phyloP scores from a whole-genome alignment of 148 eudicot genomes.

The Heliosperma pusillum region DNA sequence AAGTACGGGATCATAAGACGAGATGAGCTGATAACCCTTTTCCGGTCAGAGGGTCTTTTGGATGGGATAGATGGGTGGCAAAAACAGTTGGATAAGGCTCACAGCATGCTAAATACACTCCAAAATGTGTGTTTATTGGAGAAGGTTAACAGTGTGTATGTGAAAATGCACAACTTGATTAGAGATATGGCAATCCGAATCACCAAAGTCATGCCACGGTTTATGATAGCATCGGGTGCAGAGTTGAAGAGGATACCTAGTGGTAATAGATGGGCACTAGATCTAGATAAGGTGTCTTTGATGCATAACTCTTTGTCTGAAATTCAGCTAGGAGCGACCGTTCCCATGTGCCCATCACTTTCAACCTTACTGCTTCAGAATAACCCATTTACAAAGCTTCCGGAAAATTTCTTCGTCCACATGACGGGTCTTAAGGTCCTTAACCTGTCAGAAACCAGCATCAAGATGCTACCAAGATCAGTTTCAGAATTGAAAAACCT shows the following conservation, averaged over 20 bases:
- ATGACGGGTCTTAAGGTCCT: slow-evolving; percentile 25
- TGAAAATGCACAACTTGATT: slow-evolving; percentile 28
- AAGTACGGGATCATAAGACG: slow-evolving; percentile 19
- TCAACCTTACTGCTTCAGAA: slow-evolving; percentile 24
- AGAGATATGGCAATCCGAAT: slow-evolving; percentile 30
- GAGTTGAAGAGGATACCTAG: slow-evolving; percentile 28
- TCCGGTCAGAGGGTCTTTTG: slow-evolving; percentile 26
- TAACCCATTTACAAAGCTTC: slow-evolving; percentile 28
- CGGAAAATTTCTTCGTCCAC: slow-evolving; percentile 24
- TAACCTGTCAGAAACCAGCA: slow-evolving; percentile 25
- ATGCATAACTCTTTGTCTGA: slow-evolving; percentile 29
- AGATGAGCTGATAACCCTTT: slow-evolving; percentile 27
- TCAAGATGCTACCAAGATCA: slow-evolving; percentile 22
- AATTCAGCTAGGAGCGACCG: slow-evolving; percentile 22
- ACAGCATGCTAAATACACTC: slow-evolving; percentile 29
- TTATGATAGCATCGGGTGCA: slow-evolving; percentile 26
- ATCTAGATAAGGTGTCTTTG: slow-evolving; percentile 24
- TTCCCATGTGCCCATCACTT: slow-evolving; percentile 26
- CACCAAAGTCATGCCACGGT: slow-evolving; percentile 20
- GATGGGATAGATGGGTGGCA: slow-evolving; percentile 21
- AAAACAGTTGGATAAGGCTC: slow-evolving; percentile 25
- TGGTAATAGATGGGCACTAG: slow-evolving; percentile 20
- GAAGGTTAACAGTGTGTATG: slow-evolving; percentile 1
- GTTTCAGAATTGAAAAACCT: slow-evolving; percentile 23
- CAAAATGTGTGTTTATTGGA: slow-evolving; percentile 28